phyloP scores from a whole-genome alignment of 2,329 filamentous ascomycete genomes.

The Dendrostoma leiphaemia region DNA sequence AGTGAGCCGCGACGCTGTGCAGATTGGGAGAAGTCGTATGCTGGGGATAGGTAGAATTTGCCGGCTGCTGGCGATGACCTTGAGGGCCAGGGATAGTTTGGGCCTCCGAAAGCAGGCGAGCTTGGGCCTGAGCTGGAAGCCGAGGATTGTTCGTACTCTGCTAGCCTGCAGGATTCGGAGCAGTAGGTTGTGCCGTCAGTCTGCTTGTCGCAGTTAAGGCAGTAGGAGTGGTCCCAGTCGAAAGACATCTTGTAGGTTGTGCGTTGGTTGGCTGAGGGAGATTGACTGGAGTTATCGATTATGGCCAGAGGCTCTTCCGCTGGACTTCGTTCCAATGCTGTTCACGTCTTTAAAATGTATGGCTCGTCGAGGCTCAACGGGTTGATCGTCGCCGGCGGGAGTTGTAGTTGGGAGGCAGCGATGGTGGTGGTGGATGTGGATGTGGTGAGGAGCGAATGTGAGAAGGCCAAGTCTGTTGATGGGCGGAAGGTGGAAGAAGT shows the following conservation, averaged over 20 bases:
- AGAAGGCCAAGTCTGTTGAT: not conserved
- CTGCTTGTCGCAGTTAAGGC: conserved; percentile 89
- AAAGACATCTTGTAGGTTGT: conserved; percentile 46
- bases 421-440: not conserved
- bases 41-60: conserved; percentile 68
- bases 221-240: conserved; percentile 88
- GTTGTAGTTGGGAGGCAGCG: not conserved
- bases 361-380: not conserved
- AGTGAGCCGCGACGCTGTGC: conserved; percentile 38
- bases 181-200: conserved; percentile 82
- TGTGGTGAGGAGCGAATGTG: not conserved
- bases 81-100: conserved; percentile 49
- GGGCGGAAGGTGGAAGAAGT: not conserved
- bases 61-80: conserved; percentile 27
- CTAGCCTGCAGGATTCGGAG: conserved; percentile 85
- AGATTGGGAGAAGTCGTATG: conserved; percentile 66
- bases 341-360: not conserved
- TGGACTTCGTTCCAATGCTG: not conserved
- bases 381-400: no score
- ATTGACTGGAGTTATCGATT: not conserved
- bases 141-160: conserved; percentile 73
- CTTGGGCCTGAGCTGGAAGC: conserved; percentile 56
- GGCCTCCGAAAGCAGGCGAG: conserved; percentile 51
- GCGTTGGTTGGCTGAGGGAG: no score
- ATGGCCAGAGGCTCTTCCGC: conserved; percentile 1